Evolutionary conservation across 2,329 filamentous ascomycete species (phyloP).

Genomic region (Alternaria gaisen): DNA sequence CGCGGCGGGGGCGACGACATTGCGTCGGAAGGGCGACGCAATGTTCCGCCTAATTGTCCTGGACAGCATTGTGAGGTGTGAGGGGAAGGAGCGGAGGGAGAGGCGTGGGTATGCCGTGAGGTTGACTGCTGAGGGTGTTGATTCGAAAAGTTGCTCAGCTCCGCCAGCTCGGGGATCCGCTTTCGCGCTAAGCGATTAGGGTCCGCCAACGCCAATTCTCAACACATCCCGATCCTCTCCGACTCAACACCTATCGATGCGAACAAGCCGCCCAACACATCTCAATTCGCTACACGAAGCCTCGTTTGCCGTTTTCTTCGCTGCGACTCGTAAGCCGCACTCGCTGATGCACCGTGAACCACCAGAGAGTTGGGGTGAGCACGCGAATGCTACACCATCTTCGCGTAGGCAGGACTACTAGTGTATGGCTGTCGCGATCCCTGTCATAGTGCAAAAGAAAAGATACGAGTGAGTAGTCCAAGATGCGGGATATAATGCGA

Average conservation of each 20-base stretch:
- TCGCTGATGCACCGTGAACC: rapidly evolving
- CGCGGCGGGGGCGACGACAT: conserved; percentile 45
- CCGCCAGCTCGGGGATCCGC: conserved; percentile 31
- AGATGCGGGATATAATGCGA: background rate
- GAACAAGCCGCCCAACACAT: conserved; percentile 2
- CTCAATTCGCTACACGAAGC: background rate
- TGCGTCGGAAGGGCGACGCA: conserved; percentile 52
- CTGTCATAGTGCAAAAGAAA: background rate
- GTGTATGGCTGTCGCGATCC: background rate
- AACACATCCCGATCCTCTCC: conserved; percentile 19
- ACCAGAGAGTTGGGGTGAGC: background rate
- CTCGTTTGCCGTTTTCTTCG: background rate
- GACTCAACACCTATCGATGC: conserved; percentile 8
- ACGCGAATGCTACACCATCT: background rate
- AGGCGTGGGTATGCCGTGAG: conserved; percentile 22
- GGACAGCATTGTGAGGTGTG: conserved; percentile 50
- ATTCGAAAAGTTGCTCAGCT: conserved; percentile 33
- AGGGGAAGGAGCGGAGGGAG: conserved; percentile 27
- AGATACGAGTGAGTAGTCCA: background rate
- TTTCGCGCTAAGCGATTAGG: conserved; percentile 21
- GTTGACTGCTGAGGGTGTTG: conserved; percentile 29
- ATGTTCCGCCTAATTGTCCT: conserved; percentile 52
- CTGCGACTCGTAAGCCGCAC: rapidly evolving
- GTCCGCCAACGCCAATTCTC: conserved; percentile 18
- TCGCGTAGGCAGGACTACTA: background rate